These are phyloP conservation scores for Cryptococcus deneoformans DNA, from an alignment of 1,284 basidiomycete species.

Conservation along the genomic window DNA sequence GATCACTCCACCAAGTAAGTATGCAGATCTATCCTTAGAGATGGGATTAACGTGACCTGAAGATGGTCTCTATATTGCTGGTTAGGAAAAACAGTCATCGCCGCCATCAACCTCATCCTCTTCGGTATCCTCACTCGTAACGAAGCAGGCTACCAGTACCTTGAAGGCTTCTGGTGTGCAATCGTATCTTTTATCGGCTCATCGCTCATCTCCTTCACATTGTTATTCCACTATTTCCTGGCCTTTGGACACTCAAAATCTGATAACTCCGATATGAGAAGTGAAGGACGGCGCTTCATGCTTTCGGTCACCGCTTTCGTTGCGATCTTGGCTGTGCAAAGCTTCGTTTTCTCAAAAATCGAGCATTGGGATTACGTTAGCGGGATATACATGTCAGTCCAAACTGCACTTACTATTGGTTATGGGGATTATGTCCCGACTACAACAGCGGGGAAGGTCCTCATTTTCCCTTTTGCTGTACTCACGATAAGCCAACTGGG, in stretches of 20 bases:
- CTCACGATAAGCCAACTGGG: conserved; percentile 49
- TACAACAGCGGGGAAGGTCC: conserved; percentile 38
- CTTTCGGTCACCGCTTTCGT: conserved; percentile 49
- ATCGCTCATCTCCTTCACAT: conserved; percentile 45
- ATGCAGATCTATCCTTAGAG: background rate
- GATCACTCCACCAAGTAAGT: conserved; percentile 32
- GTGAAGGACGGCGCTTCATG: conserved; percentile 50
- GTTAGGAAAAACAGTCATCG: conserved; percentile 46
- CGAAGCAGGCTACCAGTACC: conserved; percentile 35
- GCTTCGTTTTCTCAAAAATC: conserved; percentile 24
- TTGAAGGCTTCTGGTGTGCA: conserved; percentile 52
- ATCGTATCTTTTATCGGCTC: conserved; percentile 47
- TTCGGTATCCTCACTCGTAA: conserved; percentile 42
- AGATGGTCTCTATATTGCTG: conserved; percentile 48
- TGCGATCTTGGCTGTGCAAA: conserved; percentile 41
- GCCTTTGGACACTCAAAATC: conserved; percentile 29
- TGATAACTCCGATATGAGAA: conserved; percentile 33
- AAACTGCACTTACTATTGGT: conserved; percentile 44
- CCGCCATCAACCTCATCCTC: conserved; percentile 44
- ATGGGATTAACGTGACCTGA: background rate
- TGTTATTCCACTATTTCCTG: conserved; percentile 47
- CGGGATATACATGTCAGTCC: conserved; percentile 34
- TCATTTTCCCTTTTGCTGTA: conserved; percentile 49
- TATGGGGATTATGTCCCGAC: conserved; percentile 45
- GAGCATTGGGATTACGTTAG: conserved; percentile 41